Percentiles rank a stretch among this genome's conserved stretches.
Evolutionary conservation across 768 basidiomycete genomes (phyloP).

Genomic region (Hysterangium stoloniferum): DNA sequence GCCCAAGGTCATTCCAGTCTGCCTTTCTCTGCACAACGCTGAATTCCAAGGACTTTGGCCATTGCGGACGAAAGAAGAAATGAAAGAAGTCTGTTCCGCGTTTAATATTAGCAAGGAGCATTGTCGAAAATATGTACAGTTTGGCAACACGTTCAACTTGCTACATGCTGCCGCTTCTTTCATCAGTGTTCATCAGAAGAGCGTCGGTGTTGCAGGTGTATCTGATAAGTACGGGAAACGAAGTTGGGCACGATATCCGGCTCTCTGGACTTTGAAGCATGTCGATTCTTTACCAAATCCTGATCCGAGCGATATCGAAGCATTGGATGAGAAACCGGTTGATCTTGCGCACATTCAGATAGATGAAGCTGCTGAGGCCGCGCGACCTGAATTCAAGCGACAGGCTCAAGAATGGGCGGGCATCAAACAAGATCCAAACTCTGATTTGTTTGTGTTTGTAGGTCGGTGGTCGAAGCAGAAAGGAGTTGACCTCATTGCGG

Average conservation of each 20-base stretch:
- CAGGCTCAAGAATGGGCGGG: slow-evolving; percentile 95
- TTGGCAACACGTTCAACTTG: slow-evolving; percentile 96
- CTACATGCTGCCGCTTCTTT: slow-evolving; percentile 90
- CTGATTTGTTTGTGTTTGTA: slow-evolving; percentile 92
- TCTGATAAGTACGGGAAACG: slow-evolving; percentile 98
- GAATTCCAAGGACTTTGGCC: slow-evolving; percentile 98
- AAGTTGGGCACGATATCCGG: slow-evolving; percentile 93
- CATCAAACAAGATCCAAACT: slow-evolving; percentile 82
- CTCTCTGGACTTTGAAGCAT: slow-evolving; percentile 91
- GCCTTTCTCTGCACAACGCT: slow-evolving; percentile 91
- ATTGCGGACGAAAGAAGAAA: slow-evolving; percentile 92
- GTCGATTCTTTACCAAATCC: slow-evolving; percentile 95
- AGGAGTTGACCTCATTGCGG: slow-evolving; percentile 94
- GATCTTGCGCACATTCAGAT: slow-evolving; percentile 66
- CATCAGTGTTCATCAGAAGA: slow-evolving; percentile 90
- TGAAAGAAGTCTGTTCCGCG: slow-evolving; percentile 97
- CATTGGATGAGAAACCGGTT: slow-evolving; percentile 73
- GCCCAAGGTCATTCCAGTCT: slow-evolving; percentile 84
- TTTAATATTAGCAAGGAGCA: slow-evolving; percentile 96
- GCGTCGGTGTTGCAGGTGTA: slow-evolving; percentile 89
- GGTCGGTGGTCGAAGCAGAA: slow-evolving; percentile 99
- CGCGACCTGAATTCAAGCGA: slow-evolving; percentile 83
- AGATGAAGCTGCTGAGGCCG: slow-evolving; percentile 78
- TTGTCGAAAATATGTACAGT: slow-evolving; percentile 95
- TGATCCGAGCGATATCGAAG: slow-evolving; percentile 91